Evolutionary conservation across 305 asterid genomes (phyloP).

Genomic region (Andrographis paniculata): DNA sequence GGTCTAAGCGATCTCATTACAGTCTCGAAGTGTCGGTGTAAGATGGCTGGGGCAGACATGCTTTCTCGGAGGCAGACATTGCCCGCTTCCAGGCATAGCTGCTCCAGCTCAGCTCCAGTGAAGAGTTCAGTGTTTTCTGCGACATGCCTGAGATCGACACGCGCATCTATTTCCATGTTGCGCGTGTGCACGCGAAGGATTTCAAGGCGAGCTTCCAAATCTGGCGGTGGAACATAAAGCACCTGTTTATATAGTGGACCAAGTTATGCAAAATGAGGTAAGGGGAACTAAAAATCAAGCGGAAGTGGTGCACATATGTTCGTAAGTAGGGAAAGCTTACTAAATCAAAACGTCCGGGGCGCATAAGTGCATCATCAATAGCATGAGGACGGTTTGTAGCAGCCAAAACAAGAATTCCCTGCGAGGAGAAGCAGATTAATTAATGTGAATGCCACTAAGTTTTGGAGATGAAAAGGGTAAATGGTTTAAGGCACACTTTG

Average conservation of each 20-base stretch:
- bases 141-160: constrained; percentile 53
- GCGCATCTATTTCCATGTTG: constrained; percentile 44
- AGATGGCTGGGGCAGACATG: constrained; percentile 56
- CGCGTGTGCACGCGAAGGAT: constrained; percentile 75
- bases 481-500: constrained; percentile 37
- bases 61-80: constrained; percentile 79
- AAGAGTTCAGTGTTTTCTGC: constrained; percentile 69
- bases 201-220: constrained; percentile 64
- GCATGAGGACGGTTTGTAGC: constrained; percentile 96
- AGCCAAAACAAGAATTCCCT: constrained; percentile 97
- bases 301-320: not conserved
- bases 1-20: constrained; percentile 58
- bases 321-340: constrained; percentile 30
- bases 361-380: constrained; percentile 87
- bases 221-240: constrained; percentile 89
- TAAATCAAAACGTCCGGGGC: constrained; percentile 91
- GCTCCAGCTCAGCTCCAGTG: constrained; percentile 90
- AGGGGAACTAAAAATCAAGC: not conserved
- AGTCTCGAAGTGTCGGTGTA: constrained; percentile 55
- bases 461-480: not conserved
- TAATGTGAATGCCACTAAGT: not conserved
- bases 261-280: not conserved
- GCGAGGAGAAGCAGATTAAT: constrained; percentile 10
- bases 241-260: constrained; percentile 31
- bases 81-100: constrained; percentile 83